Evolutionary conservation across 1,284 basidiomycete species (phyloP), one percentile per base, ranked within the genome.

Genomic region (Ceratobasidium sp.): DNA sequence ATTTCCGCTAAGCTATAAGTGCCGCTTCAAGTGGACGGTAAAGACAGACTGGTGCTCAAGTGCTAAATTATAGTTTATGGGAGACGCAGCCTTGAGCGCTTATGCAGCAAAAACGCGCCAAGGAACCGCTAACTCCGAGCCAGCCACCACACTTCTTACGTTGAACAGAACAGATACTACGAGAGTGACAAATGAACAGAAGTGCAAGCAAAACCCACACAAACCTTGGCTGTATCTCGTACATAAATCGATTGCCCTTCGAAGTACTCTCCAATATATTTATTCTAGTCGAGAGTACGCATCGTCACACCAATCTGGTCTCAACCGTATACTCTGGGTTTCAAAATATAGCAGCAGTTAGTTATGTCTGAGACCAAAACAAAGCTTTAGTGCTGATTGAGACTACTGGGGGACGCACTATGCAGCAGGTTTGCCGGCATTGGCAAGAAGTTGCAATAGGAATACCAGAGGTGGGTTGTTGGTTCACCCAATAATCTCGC

Each of bases 301-400:
- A 63, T 37, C 60, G 35, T n/a, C 23, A 63, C 23, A 20, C n/a
- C 11, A 35, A 37, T 7, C 20, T 39, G 20, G 11, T n/a, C n/a
- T 63, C 39, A 37, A 20, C 6, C 37, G 7, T 11, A 42, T 42
- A 63, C 35, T 20, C 37, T 63, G 10, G 35, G 20, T 63, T 63
- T 63, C 60, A 63, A 63, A 17, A 63, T 13, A 42, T 42, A 42
- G 35, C 60, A 6, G 23, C 39, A n/a, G 60, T 63, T 23, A 63
- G 17, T 23, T 13, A 26, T 42, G 39, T 42, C 1, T 4, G n/a
- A 4, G 3, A 47, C 7, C 10, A 3, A 20, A 47, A 47, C 20
- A 6, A 20, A 20, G 20, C 45, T 8, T 47, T 8, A 20, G 3
- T 33, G 4, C 56, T 35, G 35, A 17, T 35, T 7, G 4, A 60